Evolutionary conservation across 768 basidiomycete genomes (phyloP), one percentile per base, ranked within the genome.

Genomic region (Hortiboletus campestris): DNA sequence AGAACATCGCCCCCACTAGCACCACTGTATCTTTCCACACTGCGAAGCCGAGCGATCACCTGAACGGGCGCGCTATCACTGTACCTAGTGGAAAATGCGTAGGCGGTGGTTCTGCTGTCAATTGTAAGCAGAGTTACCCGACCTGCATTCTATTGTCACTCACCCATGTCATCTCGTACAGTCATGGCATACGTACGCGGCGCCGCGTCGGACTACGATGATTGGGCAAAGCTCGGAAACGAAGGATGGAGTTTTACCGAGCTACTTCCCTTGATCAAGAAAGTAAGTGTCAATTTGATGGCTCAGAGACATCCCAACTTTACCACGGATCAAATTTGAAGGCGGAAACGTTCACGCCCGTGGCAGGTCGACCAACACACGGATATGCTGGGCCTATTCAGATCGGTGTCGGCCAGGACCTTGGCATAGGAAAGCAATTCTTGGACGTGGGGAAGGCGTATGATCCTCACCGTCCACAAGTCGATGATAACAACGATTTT

Each of bases 391-490:
- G 71, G 1, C 71, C 71, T 3, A 41, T 70, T 42, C 50, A 58
- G 25, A 56, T 70, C 19, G 65, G 67, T 5, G 42, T 29, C 6
- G 56, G 62, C 5, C 28, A 49, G 53, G 0, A 31, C 39, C 12
- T 60, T 39, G 46, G 34, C 2, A 5, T 61, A n/a, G 76, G 68
- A 12, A 66, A 74, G 20, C 70, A 84, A 19, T 82, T 79, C 56
- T 68, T 85, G 20, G 70, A 72, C 7, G 73, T 80, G 16, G 83
- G 73, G 2, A 63, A 62, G 14, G 56, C 68, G 22, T 83, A 78
- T 29, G 84, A 85, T 64, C 74, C 13, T 14, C 13, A 32, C 10
- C 31, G 31, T 11, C 31, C 31, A 32, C 31, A 32, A 12, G 31
- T 32, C 31, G 31, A 32, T 32, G 31, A 32, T 32, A 32, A 32